Evolutionary conservation across 805 yeast species (phyloP).

Genomic region (Zygoascus biomembranicola): DNA sequence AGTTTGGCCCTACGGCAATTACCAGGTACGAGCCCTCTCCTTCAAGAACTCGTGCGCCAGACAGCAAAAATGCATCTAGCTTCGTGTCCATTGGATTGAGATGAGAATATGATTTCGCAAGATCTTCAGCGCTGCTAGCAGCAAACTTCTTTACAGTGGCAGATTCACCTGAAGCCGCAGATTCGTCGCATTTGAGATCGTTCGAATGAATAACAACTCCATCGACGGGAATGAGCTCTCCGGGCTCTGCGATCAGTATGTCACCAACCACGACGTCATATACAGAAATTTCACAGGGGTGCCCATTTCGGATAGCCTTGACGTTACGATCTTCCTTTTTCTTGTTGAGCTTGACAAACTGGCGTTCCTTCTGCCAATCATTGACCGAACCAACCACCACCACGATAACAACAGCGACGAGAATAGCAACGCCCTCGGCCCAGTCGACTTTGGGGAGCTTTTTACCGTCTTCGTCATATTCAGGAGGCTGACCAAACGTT

Average conservation of each 20-base stretch:
- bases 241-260: slow-evolving; percentile 73
- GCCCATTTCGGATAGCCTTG: slow-evolving; percentile 66
- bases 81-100: slow-evolving; percentile 28
- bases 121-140: slow-evolving; percentile 34
- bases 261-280: slow-evolving; percentile 83
- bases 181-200: slow-evolving; percentile 81
- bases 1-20: slow-evolving; percentile 83
- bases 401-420: slow-evolving; percentile 83
- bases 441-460: slow-evolving; percentile 82
- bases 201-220: slow-evolving; percentile 61
- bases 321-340: slow-evolving; percentile 80
- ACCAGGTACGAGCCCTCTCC: slow-evolving; percentile 84
- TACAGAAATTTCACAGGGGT: slow-evolving; percentile 59
- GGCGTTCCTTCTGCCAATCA: slow-evolving; percentile 93
- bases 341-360: slow-evolving; percentile 78
- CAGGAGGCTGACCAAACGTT: slow-evolving; percentile 75
- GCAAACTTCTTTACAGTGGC: slow-evolving; percentile 66
- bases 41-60: slow-evolving; percentile 80
- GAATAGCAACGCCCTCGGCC: slow-evolving; percentile 98
- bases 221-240: slow-evolving; percentile 91
- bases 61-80: slow-evolving; percentile 77
- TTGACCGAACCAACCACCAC: slow-evolving; percentile 92
- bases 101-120: slow-evolving; percentile 24
- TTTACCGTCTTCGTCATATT: slow-evolving; percentile 70
- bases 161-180: slow-evolving; percentile 90